Conservation (phyloP, 164 flowering plant genomes). For the Vitis labrusca region DNA sequence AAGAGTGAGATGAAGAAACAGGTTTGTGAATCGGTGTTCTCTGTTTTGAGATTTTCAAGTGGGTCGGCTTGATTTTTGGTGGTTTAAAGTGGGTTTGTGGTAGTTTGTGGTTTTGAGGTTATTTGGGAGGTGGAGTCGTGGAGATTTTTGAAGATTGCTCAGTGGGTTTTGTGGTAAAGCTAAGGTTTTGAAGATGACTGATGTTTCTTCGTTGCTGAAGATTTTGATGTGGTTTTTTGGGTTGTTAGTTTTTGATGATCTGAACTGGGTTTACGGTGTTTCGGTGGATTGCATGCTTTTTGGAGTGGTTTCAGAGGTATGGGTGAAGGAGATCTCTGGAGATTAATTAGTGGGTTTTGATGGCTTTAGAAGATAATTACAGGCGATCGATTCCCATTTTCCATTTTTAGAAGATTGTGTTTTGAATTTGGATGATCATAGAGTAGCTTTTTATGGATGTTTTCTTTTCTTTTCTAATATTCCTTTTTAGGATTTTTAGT, state of each 20-base stretch:
- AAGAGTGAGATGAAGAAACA: constrained; percentile 65
- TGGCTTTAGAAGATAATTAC: not conserved
- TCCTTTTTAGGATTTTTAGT: too few species aligned
- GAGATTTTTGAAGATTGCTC: too few species aligned
- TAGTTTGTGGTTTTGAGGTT: not conserved
- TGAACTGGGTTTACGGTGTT: not conserved
- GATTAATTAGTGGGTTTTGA: not conserved
- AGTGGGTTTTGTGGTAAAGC: too few species aligned
- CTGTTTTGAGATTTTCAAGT: constrained; percentile 1
- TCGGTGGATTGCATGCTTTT: not conserved
- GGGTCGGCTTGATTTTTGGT: not conserved
- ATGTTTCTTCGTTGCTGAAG: too few species aligned
- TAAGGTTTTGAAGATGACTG: too few species aligned
- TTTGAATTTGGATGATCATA: too few species aligned
- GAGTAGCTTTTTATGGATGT: too few species aligned
- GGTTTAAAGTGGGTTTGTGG: constrained; percentile 2
- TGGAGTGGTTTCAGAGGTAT: not conserved
- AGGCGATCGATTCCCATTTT: too few species aligned
- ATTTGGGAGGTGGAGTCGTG: not conserved
- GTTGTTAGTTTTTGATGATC: constrained; percentile 1
- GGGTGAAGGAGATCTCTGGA: not conserved
- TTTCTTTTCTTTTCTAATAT: too few species aligned
- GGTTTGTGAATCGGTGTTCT: not conserved
- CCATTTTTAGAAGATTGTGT: too few species aligned
- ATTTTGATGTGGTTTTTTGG: not conserved